Evolutionary conservation across 306 rosid genomes (phyloP), one percentile per base, ranked within the genome.

Genomic region (Chamaecrista fasciculata): DNA sequence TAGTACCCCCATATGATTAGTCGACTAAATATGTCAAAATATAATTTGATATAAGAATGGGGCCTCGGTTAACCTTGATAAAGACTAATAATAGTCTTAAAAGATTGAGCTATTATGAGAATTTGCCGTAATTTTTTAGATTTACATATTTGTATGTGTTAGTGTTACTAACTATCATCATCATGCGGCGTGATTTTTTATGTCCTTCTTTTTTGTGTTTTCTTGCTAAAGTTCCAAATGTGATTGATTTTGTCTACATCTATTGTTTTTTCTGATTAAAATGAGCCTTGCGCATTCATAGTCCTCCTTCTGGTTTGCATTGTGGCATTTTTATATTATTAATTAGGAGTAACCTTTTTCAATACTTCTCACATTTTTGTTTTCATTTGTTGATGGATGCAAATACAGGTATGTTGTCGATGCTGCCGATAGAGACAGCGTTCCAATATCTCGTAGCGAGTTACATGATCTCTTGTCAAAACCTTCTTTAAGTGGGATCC

Each of bases 391-490:
- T 71, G 71, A 69, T 74, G 68, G 72, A 72, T 80, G 66, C 61
- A 49, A 78, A 68, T 52, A 36, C 89, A 92, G 96, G 67, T 92
- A 92, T 61, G 96, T 90, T 36, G 96, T 92, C 66, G 98, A 92
- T 84, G 94, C 96, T 61, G 96, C 96, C 34, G 98, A 92, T 72
- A 84, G 98, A 83, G 96, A 92, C 76, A 84, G 96, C 23, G 83
- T 89, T 81, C 96, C 96, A 6, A 86, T 92, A 77, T 78, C 98
- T 67, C 85, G 88, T 78, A 90, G 84, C 6, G 98, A 92, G 81
- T 95, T 92, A 52, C 91, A 84, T 33, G 98, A 92, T 6, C 91
- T 92, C 66, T 83, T 92, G 78, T 80, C 83, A 47, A 90, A 92
- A 71, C 96, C 96, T 40, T 87, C 96, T 21, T 82, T 92, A 33